Conservation (phyloP, 805 yeast species). For the Saccharomycopsis fodiens region DNA sequence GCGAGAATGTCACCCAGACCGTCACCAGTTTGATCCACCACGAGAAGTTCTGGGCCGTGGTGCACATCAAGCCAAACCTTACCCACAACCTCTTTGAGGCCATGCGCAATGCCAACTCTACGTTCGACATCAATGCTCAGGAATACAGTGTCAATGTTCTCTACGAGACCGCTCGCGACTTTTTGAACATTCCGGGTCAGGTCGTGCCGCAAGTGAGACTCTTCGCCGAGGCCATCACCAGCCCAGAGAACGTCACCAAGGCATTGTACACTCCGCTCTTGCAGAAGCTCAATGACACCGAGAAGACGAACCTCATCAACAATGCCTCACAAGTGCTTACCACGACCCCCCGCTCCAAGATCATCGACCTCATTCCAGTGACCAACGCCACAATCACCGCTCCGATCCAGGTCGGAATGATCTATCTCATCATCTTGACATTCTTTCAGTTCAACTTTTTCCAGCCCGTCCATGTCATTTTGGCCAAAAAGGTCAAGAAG, state of each 20-base stretch:
- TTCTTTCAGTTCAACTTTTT: constrained; percentile 62
- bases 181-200: constrained; percentile 33
- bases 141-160: constrained; percentile 28
- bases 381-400: constrained; percentile 42
- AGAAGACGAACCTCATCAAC: constrained; percentile 21
- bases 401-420: constrained; percentile 60
- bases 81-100: constrained; percentile 26
- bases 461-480: constrained; percentile 37
- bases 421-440: constrained; percentile 57
- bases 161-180: constrained; percentile 57
- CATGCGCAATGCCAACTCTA: constrained; percentile 8
- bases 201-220: constrained; percentile 33
- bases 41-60: constrained; percentile 51
- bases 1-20: constrained; percentile 26
- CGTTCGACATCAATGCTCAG: constrained; percentile 4
- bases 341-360: constrained; percentile 26
- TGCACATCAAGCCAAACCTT: constrained; percentile 43
- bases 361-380: constrained; percentile 37
- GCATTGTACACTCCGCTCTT: constrained; percentile 10
- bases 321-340: constrained; percentile 25
- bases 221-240: constrained; percentile 16
- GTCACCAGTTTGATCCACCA: constrained; percentile 37
- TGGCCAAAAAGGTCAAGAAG: constrained; percentile 33
- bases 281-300: constrained; percentile 14
- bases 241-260: constrained; percentile 1